Percentiles rank a stretch among this genome's conserved stretches.
Evolutionary conservation across 208 protist species (phyloP).

Genomic region (Acanthamoeba quina): DNA sequence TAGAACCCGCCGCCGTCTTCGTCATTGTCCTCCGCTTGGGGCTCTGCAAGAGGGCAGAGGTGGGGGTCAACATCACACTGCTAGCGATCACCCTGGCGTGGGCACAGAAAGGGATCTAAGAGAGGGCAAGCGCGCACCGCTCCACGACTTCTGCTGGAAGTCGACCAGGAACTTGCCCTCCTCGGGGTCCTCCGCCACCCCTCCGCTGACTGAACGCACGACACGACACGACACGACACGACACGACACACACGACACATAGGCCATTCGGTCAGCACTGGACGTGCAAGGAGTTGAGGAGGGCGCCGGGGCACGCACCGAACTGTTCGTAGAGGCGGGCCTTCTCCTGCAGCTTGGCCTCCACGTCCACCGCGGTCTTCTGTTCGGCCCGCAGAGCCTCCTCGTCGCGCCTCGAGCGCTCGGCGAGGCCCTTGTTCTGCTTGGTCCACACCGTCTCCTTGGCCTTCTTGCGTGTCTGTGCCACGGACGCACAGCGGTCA

Average conservation of each 20-base stretch:
- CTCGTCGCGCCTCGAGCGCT: conserved; percentile 1
- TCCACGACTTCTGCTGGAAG: conserved; percentile 50
- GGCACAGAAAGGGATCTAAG: not conserved
- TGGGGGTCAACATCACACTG: no score
- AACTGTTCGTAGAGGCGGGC: conserved; percentile 45
- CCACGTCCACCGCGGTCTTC: not conserved
- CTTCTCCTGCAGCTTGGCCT: conserved; percentile 65
- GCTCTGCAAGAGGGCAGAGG: not conserved
- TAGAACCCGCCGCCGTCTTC: conserved; percentile 9
- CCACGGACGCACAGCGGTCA: not conserved
- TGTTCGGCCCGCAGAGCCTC: not conserved
- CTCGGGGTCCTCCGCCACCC: conserved; percentile 15
- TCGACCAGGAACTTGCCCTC: conserved; percentile 66
- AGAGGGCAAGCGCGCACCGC: not conserved
- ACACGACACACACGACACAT: not conserved
- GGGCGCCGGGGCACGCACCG: not conserved
- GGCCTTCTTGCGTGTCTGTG: conserved; percentile 35
- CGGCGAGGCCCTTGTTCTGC: conserved; percentile 54
- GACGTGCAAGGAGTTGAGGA: not conserved
- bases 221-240: not conserved
- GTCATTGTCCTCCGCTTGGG: not conserved
- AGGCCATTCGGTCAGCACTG: not conserved
- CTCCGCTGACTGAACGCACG: not conserved
- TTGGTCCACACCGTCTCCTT: conserved; percentile 62
- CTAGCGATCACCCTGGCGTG: not conserved